phyloP scores from a whole-genome alignment of 371 early-diverging fungal species.

The Blakeslea trispora region DNA sequence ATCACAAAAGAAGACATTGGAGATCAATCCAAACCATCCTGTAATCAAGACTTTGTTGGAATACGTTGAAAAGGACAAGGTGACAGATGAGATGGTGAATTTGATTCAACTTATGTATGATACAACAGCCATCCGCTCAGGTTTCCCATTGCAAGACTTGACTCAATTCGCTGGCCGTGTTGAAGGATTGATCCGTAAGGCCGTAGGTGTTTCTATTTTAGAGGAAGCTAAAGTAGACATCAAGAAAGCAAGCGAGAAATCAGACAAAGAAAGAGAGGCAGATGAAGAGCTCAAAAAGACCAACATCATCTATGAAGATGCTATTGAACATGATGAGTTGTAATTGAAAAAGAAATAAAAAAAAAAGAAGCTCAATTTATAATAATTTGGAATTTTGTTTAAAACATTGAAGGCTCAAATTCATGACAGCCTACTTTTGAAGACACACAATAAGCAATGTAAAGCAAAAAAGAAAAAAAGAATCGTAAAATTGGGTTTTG shows the following conservation, averaged over 20 bases:
- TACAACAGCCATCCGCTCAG: constrained; percentile 75
- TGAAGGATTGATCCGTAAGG: constrained; percentile 68
- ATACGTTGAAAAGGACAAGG: constrained; percentile 47
- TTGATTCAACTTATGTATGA: constrained; percentile 74
- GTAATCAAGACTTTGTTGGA: constrained; percentile 60
- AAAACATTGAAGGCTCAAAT: too few relatives aligned
- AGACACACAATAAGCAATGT: too few relatives aligned
- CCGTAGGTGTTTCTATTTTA: constrained; percentile 59
- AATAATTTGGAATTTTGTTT: too few relatives aligned
- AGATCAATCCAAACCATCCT: constrained; percentile 85
- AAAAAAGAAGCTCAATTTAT: too few relatives aligned
- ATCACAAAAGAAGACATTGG: constrained; percentile 75
- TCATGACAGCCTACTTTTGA: too few relatives aligned
- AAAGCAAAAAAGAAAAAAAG: too few relatives aligned
- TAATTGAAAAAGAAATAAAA: constrained; percentile 7
- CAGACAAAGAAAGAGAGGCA: constrained; percentile 35
- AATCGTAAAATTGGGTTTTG: too few relatives aligned
- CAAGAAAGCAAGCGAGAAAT: constrained; percentile 46
- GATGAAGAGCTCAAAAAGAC: constrained; percentile 37
- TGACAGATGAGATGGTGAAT: constrained; percentile 56
- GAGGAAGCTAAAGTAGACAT: constrained; percentile 56
- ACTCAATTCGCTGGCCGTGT: constrained; percentile 68
- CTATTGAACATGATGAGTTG: constrained; percentile 31
- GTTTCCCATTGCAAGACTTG: constrained; percentile 67
- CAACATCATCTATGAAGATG: constrained; percentile 24